phyloP scores from a whole-genome alignment of 2,329 filamentous ascomycete species.

The Zymoseptoria tritici region DNA sequence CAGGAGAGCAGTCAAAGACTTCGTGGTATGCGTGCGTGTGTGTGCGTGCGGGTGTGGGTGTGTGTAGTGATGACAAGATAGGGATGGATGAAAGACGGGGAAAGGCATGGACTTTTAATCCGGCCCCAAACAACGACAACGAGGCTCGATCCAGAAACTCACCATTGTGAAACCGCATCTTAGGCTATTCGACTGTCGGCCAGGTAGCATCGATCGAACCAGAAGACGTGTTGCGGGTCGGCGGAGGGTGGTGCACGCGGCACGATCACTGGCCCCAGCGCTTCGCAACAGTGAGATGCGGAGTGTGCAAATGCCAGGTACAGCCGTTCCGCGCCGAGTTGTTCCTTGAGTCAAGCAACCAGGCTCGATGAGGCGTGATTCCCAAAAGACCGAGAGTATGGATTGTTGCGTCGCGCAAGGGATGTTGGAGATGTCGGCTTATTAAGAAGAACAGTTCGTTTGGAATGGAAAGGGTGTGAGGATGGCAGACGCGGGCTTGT shows the following conservation, averaged over 20 bases:
- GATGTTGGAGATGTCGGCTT: slow-evolving; percentile 6
- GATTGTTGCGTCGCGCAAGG: slow-evolving; percentile 27
- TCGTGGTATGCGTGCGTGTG: slow-evolving; percentile 5
- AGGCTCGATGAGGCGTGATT: slow-evolving; percentile 15
- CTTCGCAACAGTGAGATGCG: slow-evolving; percentile 18
- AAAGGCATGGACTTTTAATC: background rate
- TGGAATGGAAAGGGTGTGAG: background rate
- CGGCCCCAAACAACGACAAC: background rate
- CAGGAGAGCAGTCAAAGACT: background rate
- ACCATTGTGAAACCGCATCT: slow-evolving; percentile 25
- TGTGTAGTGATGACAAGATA: slow-evolving; percentile 15
- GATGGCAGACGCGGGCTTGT: background rate
- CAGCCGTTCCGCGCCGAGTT: slow-evolving; percentile 14
- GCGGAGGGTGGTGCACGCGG: slow-evolving; percentile 21
- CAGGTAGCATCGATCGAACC: slow-evolving; percentile 12
- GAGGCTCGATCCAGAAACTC: slow-evolving; percentile 17
- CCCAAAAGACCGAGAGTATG: slow-evolving; percentile 17
- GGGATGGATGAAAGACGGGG: slow-evolving; percentile 17
- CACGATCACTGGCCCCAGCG: slow-evolving; percentile 17
- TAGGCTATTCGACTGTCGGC: slow-evolving; percentile 15
- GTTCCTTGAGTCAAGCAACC: slow-evolving; percentile 3
- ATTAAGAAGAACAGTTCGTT: slow-evolving; percentile 5
- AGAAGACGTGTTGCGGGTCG: background rate
- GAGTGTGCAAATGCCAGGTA: slow-evolving; percentile 25
- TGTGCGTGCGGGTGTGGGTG: background rate